Evolutionary conservation across 106 monocot species (phyloP), one percentile per base, ranked within the genome.

Genomic region (Dactylorhiza incarnata): DNA sequence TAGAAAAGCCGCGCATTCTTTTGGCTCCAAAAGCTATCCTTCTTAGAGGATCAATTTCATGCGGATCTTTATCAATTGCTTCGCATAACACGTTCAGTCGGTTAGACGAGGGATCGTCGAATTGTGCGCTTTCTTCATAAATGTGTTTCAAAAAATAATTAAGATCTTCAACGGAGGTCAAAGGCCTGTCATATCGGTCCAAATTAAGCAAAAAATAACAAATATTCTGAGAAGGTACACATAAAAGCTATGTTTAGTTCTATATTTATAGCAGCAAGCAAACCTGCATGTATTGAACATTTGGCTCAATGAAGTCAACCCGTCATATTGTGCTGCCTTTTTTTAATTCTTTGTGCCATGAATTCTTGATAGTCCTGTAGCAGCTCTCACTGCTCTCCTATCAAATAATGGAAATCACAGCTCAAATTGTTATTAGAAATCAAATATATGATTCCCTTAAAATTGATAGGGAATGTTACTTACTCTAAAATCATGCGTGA

Each of bases 321-420:
- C 82, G 68, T 78, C 48, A 2, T 20, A 4, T n/a, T 73, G 11
- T 7, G 49, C 12, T 53, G 54, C 78, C 73, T 48, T 47, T 56
- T 77, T 6, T 82, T 67, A 6, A 78, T 77, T n/a, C n/a, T 19
- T 82, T 73, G n/a, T 10, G 23, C 82, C 82, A 82, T 26, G 82
- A 82, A 44, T 59, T n/a, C 54, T 48, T 77, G 5, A 82, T 82
- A 58, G 74, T 74, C 26, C 65, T 12, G 16, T 78, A 82, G 51
- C 82, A 82, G 25, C 73, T 73, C 48, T 82, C 55, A 72, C 78
- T 82, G 52, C 24, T 71, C 46, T 82, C 82, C 82, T 82, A 46
- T 20, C n/a, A n/a, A n/a, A n/a, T n/a, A 5, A 48, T 45, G 11
- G 12, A 26, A 47, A 71, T 73, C 61, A 61, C 24, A 61, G 23